Evolutionary conservation across 495 filamentous ascomycete species (phyloP).

Genomic region (Amniculicola lignicola): DNA sequence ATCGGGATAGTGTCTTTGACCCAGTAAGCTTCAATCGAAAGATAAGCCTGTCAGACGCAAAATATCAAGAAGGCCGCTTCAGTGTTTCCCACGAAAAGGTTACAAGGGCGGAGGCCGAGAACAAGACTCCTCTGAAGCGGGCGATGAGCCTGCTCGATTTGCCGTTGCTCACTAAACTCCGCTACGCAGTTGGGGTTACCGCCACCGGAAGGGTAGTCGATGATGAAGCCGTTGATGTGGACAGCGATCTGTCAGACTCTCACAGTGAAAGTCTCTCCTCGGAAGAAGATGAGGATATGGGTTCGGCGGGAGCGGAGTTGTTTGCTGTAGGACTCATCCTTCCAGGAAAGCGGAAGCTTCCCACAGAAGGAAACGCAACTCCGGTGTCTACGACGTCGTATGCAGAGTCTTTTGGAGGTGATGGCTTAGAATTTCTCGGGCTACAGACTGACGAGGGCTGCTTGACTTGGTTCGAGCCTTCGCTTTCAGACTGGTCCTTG

Average conservation of each 20-base stretch:
- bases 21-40: conserved; percentile 50
- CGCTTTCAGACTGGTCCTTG: conserved; percentile 34
- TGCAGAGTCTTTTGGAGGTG: conserved; percentile 22
- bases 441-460: conserved; percentile 24
- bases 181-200: conserved; percentile 20
- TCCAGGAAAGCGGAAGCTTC: conserved; percentile 26
- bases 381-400: conserved; percentile 27
- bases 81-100: conserved; percentile 38
- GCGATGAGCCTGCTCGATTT: conserved; percentile 12
- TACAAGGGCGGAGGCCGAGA: background rate
- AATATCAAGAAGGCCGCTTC: conserved; percentile 53
- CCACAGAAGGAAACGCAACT: conserved; percentile 29
- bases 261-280: conserved; percentile 6
- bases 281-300: conserved; percentile 18
- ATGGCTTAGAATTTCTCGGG: background rate
- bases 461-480: conserved; percentile 28
- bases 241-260: conserved; percentile 23
- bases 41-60: conserved; percentile 48
- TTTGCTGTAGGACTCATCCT: conserved; percentile 6
- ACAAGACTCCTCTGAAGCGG: background rate
- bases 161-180: conserved; percentile 18
- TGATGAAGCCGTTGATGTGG: background rate
- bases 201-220: background rate
- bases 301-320: background rate
- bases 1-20: conserved; percentile 47